These are phyloP conservation scores for Cladosporium oxysporum DNA, from an alignment of 2,329 filamentous ascomycete genomes.

Conservation along the genomic window DNA sequence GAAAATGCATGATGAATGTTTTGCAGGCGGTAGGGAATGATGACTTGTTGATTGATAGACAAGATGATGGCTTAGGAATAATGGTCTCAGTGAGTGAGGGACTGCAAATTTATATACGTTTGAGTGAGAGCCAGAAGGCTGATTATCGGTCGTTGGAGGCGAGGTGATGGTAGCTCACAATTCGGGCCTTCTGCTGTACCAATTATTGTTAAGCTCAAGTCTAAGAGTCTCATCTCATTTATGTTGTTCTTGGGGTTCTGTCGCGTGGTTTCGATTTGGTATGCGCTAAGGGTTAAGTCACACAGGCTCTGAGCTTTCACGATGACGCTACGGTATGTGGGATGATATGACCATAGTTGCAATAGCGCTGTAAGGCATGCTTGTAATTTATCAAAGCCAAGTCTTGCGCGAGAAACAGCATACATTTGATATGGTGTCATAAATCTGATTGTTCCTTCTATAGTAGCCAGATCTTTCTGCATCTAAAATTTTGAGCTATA, in stretches of 20 bases:
- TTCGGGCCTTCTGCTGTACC: neutral
- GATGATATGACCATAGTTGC: neutral
- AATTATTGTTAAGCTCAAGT: neutral
- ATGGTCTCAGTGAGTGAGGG: neutral
- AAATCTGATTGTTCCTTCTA: neutral
- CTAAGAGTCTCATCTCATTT: neutral
- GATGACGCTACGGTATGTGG: neutral
- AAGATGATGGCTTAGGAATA: neutral
- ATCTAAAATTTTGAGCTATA: neutral
- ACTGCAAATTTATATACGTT: neutral
- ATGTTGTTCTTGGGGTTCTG: neutral
- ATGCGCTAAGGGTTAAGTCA: neutral
- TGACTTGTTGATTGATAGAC: neutral
- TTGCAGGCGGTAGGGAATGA: neutral
- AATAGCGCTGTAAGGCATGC: neutral
- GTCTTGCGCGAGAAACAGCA: neutral
- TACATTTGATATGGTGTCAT: too few relatives aligned
- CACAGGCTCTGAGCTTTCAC: neutral
- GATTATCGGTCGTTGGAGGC: neutral
- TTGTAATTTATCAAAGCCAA: neutral
- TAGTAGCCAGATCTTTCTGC: neutral
- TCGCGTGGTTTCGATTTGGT: too few relatives aligned
- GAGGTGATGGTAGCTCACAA: neutral
- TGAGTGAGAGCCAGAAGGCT: neutral
- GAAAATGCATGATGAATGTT: neutral